Evolutionary conservation across 2,329 filamentous ascomycete species (phyloP).

Genomic region (Trichoderma hamatum): DNA sequence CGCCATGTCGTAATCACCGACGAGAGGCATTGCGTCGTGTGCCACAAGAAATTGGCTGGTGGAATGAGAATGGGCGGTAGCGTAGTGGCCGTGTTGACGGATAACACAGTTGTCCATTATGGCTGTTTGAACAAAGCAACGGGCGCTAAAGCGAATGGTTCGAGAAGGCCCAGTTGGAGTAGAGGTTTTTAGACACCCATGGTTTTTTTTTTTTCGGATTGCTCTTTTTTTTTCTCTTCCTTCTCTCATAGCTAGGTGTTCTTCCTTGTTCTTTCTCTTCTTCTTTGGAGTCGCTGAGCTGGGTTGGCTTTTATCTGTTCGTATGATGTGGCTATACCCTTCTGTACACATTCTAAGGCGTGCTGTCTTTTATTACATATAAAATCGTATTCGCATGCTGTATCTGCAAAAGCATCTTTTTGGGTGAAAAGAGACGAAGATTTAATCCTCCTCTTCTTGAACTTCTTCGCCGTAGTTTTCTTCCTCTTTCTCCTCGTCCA

Average conservation of each 20-base stretch:
- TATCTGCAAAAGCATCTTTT: neutral
- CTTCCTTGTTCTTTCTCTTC: neutral
- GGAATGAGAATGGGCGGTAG: constrained; percentile 84
- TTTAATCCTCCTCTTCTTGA: constrained; percentile 61
- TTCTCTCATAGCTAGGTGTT: constrained; percentile 12
- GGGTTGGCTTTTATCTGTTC: constrained; percentile 32
- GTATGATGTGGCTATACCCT: constrained; percentile 37
- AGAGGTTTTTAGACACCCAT: constrained; percentile 39
- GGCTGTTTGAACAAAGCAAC: constrained; percentile 67
- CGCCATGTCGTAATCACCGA: constrained; percentile 79
- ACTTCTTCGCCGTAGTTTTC: constrained; percentile 87
- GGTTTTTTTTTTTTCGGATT: neutral
- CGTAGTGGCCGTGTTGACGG: constrained; percentile 86
- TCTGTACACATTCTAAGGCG: constrained; percentile 5
- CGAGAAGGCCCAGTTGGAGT: constrained; percentile 43
- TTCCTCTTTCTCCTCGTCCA: constrained; percentile 65
- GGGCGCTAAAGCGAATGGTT: constrained; percentile 41
- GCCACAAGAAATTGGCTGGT: constrained; percentile 88
- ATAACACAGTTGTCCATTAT: constrained; percentile 80
- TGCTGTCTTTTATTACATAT: constrained; percentile 6
- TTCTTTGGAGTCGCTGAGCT: constrained; percentile 25
- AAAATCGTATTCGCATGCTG: constrained; percentile 3
- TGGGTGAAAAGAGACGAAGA: neutral
- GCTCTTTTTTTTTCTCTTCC: neutral
- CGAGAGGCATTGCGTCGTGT: constrained; percentile 87